phyloP scores from a whole-genome alignment of 257 asterid species.

The Solanum habrochaites region DNA sequence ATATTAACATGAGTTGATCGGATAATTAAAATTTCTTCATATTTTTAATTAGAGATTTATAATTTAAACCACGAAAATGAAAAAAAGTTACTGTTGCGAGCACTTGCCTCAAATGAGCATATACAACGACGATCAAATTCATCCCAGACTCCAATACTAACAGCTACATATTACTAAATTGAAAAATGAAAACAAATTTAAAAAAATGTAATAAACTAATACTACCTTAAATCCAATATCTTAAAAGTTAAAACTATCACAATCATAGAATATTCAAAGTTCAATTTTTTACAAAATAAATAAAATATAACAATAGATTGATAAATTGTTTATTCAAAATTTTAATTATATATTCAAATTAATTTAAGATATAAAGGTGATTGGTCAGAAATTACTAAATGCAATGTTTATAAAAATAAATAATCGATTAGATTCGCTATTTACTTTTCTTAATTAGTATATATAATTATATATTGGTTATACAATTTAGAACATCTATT shows the following conservation, averaged over 20 bases:
- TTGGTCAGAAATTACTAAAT: not conserved
- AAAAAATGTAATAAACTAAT: not conserved
- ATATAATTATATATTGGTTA: not conserved
- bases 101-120: not conserved
- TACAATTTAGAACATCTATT: not conserved
- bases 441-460: not conserved
- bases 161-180: no score
- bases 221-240: not conserved
- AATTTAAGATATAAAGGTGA: not conserved
- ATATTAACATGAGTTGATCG: not conserved
- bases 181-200: no score
- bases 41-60: no score
- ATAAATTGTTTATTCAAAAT: not conserved
- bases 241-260: not conserved
- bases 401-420: not conserved
- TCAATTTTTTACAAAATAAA: not conserved
- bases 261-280: not conserved
- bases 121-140: fast-evolving
- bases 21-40: no score
- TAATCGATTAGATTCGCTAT: not conserved
- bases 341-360: not conserved
- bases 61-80: no score
- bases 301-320: not conserved
- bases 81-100: not conserved
- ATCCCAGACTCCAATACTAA: no score